Base-by-base conservation (phyloP, 1,284 basidiomycete species). In the Singerocomus inundabilis region DNA sequence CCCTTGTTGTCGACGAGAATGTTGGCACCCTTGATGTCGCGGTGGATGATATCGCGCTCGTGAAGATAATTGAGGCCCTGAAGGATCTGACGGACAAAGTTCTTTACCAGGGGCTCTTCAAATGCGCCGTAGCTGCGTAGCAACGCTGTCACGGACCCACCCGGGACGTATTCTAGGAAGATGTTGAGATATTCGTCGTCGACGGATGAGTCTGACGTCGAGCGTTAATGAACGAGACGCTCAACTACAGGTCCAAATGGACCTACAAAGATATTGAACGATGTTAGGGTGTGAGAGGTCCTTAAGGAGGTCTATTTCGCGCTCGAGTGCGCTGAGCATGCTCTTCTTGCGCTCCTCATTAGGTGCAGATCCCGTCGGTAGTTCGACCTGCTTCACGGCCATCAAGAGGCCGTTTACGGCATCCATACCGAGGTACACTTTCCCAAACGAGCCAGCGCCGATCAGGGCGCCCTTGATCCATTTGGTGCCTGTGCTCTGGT, bases 401-500 rank as follows among this genome's bases (percentile, higher is more conserved):
- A 99, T 99, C 52, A 99, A 78, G 11, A 95, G 77, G 28, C 97
- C 97, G 42, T 83, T 92, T 32, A 88, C 81, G 1, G 95, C 92
- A 70, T 98, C 95, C 94, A 99, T 98, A 31, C 95, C 97, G 13
- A 99, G 84, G 70, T 93, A 97, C 26, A 97, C 94, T 59, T 91
- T 91, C 33, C 94, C 94, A 64, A 97, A 98, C 1, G 94, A 95
- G 5, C 97, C 97, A 21, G 93, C 90, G 49, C 97, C 97, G 59
- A 99, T 98, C 55, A 99, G 81, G 4, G 96, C 96, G 44, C 97
- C 97, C 62, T 97, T 98, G 74, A 98, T 95, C 97, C 97, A 99
- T 70, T 98, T 97, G 68, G 90, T 91, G 12, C 83, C 89, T 72
- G 73, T 68, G 49, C 50, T 32, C 6, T 15, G 41, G 32, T 52